Evolutionary conservation across 2,329 filamentous ascomycete genomes (phyloP).

Genomic region (Rhynchosporium agropyri): DNA sequence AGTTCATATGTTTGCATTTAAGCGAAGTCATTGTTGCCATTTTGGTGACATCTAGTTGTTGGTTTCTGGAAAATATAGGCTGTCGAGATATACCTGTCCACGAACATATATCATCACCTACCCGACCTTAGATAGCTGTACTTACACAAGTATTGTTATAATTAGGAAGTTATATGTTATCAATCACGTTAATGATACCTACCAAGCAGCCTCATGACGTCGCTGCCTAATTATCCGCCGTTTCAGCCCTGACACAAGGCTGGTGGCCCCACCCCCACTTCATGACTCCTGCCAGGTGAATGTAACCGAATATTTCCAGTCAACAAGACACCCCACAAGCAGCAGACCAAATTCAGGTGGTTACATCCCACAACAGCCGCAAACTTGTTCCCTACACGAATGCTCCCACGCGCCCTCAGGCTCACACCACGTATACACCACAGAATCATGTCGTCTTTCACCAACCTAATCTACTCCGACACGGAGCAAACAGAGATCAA

Average conservation of each 20-base stretch:
- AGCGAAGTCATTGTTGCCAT: background rate
- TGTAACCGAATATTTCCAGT: constrained; percentile 11
- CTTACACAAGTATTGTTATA: no score
- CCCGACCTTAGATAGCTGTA: no score
- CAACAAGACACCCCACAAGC: constrained; percentile 17
- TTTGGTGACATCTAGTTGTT: no score
- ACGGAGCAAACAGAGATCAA: constrained; percentile 84
- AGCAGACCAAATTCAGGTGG: constrained; percentile 3
- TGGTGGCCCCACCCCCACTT: constrained; percentile 14
- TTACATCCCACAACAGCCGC: constrained; percentile 24
- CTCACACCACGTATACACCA: constrained; percentile 46
- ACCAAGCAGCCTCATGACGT: background rate
- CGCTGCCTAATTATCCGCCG: background rate
- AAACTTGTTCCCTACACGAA: constrained; percentile 41
- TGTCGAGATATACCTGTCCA: no score
- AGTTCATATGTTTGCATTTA: background rate
- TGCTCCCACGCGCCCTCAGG: constrained; percentile 37
- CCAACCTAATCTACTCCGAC: constrained; percentile 69
- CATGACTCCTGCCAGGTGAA: background rate
- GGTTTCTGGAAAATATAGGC: no score
- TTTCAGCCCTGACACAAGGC: constrained; percentile 13
- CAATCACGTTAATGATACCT: no score
- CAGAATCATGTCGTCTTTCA: constrained; percentile 67
- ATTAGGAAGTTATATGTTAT: no score
- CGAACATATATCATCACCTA: no score